Base-by-base conservation (phyloP, 371 early-diverging fungal species). In the Rozella allomycis region DNA sequence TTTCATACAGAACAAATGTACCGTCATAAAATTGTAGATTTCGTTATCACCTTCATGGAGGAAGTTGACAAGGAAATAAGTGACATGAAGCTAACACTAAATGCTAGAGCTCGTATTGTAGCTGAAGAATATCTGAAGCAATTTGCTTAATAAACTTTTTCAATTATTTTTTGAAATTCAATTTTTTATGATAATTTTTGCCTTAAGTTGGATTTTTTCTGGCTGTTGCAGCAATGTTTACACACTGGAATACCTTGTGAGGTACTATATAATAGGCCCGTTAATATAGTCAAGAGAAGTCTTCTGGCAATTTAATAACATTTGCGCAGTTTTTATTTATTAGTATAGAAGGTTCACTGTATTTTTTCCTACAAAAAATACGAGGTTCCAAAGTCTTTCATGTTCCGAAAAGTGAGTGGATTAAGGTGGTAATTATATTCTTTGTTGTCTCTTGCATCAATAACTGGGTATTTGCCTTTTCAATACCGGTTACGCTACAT, bases 61-160 rank as follows among this genome's bases (percentile, higher is more conserved):
- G 90, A 85, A 38, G 86, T 93, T 17, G 94, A 93, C 53, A 88
- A 84, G 66, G 94, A 93, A 50, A 93, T 94, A 40, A 77, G 77
- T 42, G 90, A 90, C 49, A 88, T 94, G 90, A 87, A 86, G 52
- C 58, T 94, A 43, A 75, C 78, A 48, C 61, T 94, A 32, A 90
- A 90, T 47, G 76, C 84, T 21, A 67, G 94, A 18, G 91, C 90
- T 3, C 79, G 94, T 4, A 17, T 31, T 2, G 28, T 28, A 28
- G 28, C 28, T n/a, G 28, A 28, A n/a, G 16, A 9, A 9, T 28
- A n/a, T 28, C 16, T 28, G 16, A n/a, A 9, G 5, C 28, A 28
- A 28, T 28, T 28, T 28, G n/a, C n/a, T n/a, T n/a, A n/a, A n/a
- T n/a, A n/a, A n/a, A n/a, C n/a, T n/a, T n/a, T n/a, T n/a, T n/a